These are phyloP conservation scores for Bipolaris sorokiniana DNA, from an alignment of 2,329 filamentous ascomycete genomes.

Conservation along the genomic window DNA sequence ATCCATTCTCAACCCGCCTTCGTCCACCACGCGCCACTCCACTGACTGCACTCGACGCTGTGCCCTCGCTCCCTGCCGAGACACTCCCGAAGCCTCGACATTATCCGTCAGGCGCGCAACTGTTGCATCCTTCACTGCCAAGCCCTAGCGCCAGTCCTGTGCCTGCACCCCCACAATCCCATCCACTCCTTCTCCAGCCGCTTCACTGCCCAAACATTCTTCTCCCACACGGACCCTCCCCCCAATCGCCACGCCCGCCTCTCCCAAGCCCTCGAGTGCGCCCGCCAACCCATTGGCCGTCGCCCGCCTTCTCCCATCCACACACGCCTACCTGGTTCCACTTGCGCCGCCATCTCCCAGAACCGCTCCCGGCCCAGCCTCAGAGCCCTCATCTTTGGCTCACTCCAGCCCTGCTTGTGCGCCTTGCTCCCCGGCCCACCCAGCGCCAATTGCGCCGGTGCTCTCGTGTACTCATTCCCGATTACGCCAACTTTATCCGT, in stretches of 20 bases:
- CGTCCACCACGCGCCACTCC: constrained; percentile 23
- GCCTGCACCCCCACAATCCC: constrained; percentile 30
- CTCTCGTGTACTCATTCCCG: constrained; percentile 15
- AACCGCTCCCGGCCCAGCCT: constrained; percentile 28
- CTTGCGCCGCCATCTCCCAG: constrained; percentile 25
- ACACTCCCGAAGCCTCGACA: constrained; percentile 16
- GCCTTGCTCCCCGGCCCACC: constrained; percentile 34
- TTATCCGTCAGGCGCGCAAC: constrained; percentile 21
- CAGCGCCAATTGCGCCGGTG: constrained; percentile 14
- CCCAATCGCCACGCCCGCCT: constrained; percentile 33
- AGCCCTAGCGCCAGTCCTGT: constrained; percentile 46
- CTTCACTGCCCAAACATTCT: constrained; percentile 37
- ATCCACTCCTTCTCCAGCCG: constrained; percentile 46
- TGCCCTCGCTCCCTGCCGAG: constrained; percentile 14
- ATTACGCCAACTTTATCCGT: constrained; percentile 2
- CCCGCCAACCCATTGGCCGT: constrained; percentile 36
- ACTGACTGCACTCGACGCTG: background rate
- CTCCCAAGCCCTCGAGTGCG: constrained; percentile 30
- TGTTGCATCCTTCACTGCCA: constrained; percentile 41
- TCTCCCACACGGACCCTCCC: constrained; percentile 22
- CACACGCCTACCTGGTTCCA: constrained; percentile 24
- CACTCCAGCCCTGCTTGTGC: constrained; percentile 24
- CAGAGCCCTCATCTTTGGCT: constrained; percentile 34
- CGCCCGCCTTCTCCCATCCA: constrained; percentile 25
- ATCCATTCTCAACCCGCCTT: constrained; percentile 22